Base-by-base conservation (phyloP, 257 asterid genomes). In the Linderniella brevidens region DNA sequence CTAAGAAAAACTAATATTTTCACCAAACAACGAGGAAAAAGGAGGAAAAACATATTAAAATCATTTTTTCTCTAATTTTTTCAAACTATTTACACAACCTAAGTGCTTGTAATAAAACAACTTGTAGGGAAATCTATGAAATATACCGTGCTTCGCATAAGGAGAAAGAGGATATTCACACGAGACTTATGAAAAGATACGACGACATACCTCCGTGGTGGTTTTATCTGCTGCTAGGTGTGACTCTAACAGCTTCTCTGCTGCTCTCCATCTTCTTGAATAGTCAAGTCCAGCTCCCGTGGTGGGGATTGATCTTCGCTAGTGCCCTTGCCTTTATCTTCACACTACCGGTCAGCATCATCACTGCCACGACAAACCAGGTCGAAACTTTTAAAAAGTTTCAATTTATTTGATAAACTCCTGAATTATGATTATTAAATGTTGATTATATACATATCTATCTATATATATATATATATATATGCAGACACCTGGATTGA, bases 361-460 rank as follows among this genome's bases (percentile, higher is more conserved):
- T 76, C 35, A 64, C 92, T 1, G 93, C 96, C 42, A 85, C 93
- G 8, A 85, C 96, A 0, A 85, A 81, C 59, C 81, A 68, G 83
- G 92, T 48, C 47, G 1, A 48, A 48, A 12, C 2, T 17, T 42
- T 42, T 13, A n/a, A n/a, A n/a, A n/a, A n/a, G n/a, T 25, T 25
- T 25, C 32, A 25, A 2, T 25, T 25, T 6, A 25, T 25, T 25
- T 6, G 6, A 25, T 25, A 25, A 25, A 25, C 32, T 25, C 32
- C 3, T 25, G 32, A 25, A 25, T 6, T 25, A 25, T 12, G 14
- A 17, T 14, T 42, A 13, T 13, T n/a, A n/a, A n/a, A n/a, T n/a
- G n/a, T n/a, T n/a, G n/a, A n/a, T n/a, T n/a, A n/a, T n/a, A n/a
- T n/a, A n/a, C n/a, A n/a, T n/a, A n/a, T n/a, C n/a, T n/a, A 14